Evolutionary conservation across 108 stramenopile species (phyloP), one percentile per base, ranked within the genome.

Genomic region (Nannochloropsis oceanica): DNA sequence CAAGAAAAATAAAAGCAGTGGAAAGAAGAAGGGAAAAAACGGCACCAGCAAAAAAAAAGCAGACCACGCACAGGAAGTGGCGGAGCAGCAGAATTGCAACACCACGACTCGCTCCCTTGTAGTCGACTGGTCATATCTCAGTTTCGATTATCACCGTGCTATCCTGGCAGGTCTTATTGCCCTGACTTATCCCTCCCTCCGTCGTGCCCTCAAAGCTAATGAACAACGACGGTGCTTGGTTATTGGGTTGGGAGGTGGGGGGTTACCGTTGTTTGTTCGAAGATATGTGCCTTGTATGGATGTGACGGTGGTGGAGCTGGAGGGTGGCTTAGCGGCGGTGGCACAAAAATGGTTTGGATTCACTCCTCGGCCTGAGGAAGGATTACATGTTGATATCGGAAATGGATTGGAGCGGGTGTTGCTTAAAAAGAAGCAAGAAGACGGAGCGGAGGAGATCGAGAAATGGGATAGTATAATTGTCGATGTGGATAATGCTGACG

Each of bases 71-170:
- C 10, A 14, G 25, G 80, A 24, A 44, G 14, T 24, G n/a, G 46
- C 12, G 27, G 12, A 14, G 83, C 25, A 14, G 83, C 13, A 27
- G 88, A 26, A 24, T 44, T 13, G 86, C n/a, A n/a, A 20, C 43
- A 84, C 18, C 25, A 13, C 83, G 27, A n/a, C 44, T 2, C 34
- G 34, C 42, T 44, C 24, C 27, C 9, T 26, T 8, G 26, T 44
- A 25, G 86, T 84, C 27, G 87, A 88, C 86, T 80, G 27, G 34
- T 27, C 86, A 83, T 27, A 87, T 43, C 27, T 87, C 18, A 84
- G 88, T 81, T 87, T 87, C 84, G 88, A 88, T 79, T 88, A 87
- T 27, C 88, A 88, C 84, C 82, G 82, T 12, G 42, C 27, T 7
- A 22, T 43, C 34, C 8, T 82, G 82, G 42, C 18, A 22, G 20